Base-by-base conservation (phyloP, 2,329 filamentous ascomycete species). In the Ceratocystis lukuohia region DNA sequence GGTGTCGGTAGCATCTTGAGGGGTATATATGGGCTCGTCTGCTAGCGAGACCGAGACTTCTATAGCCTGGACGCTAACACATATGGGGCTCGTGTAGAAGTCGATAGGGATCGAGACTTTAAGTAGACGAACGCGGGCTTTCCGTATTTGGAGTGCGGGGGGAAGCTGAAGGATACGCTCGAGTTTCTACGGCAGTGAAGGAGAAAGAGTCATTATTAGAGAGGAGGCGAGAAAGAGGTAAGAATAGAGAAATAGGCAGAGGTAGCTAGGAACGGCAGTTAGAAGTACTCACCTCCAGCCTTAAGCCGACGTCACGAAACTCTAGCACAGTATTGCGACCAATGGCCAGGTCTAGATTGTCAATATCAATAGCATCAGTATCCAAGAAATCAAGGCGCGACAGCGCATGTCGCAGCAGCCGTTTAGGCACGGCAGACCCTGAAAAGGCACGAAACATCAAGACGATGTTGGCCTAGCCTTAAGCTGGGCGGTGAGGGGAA, bases 51-150 rank as follows among this genome's bases (percentile, higher is more conserved):
- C 72, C 68, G 85, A 82, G 41, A 95, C 81, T 70, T 92, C 84
- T 68, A 96, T 84, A 22, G 91, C 91, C 71, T 93, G 85, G 25
- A 93, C 82, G 72, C 96, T 89, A 71, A 93, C 84, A 37, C 83
- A 80, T 73, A 97, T 95, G 33, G 90, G 87, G 70, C 88, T 92
- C 65, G 85, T 88, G 74, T 92, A 91, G 70, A 96, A 87, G 75
- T 96, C 90, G 73, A 94, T 87, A 12, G 93, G 91, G 63, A 97
- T 82, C 6, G 88, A 95, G 65, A 96, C 79, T 71, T 88, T 88
- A 28, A 97, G 82, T 5, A 88, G 80, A 2, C 88, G 78, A 64
- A 96, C 84, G 70, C 85, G 86, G 66, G 93, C 92, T 73, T 85
- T 87, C 64, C 84, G 82, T 12, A 96, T 79, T 68, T 83, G 80